Percentiles rank a stretch among this genome's conserved stretches.
These are phyloP conservation scores for Collybiopsis confluens DNA, from an alignment of 768 basidiomycete species.

Conservation along the genomic window DNA sequence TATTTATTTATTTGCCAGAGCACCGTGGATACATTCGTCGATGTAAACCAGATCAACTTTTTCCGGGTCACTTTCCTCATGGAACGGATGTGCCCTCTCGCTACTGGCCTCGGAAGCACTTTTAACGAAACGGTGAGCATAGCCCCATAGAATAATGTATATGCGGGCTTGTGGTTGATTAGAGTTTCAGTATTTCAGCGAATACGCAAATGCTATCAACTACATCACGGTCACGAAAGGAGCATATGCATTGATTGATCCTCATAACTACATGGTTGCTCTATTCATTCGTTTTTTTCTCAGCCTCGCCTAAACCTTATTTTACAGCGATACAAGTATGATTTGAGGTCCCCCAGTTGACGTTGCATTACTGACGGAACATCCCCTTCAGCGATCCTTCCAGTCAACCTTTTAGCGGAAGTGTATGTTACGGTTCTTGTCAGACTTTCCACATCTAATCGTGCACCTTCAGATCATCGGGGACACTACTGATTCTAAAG, in stretches of 20 bases:
- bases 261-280: constrained; percentile 40
- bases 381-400: constrained; percentile 34
- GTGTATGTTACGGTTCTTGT: constrained; percentile 22
- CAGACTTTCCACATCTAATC: not conserved
- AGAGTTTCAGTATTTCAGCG: constrained; percentile 32
- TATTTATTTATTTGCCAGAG: constrained; percentile 20
- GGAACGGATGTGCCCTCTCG: constrained; percentile 39
- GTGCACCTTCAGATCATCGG: constrained; percentile 35
- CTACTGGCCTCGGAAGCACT: constrained; percentile 32
- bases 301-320: not conserved
- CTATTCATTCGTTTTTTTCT: not conserved
- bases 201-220: constrained; percentile 39
- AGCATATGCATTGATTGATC: constrained; percentile 39
- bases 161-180: not conserved
- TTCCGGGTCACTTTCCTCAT: constrained; percentile 47
- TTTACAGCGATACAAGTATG: constrained; percentile 34
- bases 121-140: constrained; percentile 41
- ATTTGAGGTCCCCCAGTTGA: not conserved
- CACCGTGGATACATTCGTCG: constrained; percentile 42
- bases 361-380: not conserved
- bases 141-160: not conserved
- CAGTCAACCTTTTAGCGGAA: constrained; percentile 37
- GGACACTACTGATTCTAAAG: constrained; percentile 34
- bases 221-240: constrained; percentile 38
- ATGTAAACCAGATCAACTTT: constrained; percentile 44